Conservation (phyloP, 1,284 basidiomycete genomes). For the Boletus holoroseus region DNA sequence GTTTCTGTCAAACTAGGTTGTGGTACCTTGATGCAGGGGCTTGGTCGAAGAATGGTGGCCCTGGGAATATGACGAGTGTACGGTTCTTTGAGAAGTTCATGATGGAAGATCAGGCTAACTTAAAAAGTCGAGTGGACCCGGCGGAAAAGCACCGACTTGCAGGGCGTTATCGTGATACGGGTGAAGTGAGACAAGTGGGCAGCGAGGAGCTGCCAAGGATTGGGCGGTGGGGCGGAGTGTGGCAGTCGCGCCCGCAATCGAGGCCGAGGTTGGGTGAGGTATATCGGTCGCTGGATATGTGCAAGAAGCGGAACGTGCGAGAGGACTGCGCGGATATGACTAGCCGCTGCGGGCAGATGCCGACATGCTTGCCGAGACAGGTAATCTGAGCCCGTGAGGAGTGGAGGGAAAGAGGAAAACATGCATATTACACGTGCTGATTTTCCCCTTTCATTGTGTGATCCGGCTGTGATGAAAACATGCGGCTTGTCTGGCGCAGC, state of each 20-base stretch:
- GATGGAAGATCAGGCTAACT: not conserved
- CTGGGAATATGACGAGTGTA: not conserved
- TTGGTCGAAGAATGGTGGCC: not conserved
- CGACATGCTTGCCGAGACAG: constrained; percentile 15
- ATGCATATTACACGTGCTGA: constrained; percentile 27
- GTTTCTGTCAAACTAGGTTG: not conserved
- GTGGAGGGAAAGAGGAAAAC: constrained; percentile 21
- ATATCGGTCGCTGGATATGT: not conserved
- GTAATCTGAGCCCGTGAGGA: constrained; percentile 5
- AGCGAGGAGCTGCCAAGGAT: constrained; percentile 1
- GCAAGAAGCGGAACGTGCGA: constrained; percentile 5
- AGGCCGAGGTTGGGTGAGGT: constrained; percentile 5
- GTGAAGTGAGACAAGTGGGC: constrained; percentile 1
- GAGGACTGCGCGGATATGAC: constrained; percentile 10
- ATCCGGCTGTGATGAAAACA: constrained; percentile 20
- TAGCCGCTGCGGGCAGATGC: constrained; percentile 9
- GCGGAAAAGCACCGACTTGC: not conserved
- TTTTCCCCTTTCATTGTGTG: constrained; percentile 20
- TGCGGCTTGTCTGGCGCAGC: constrained; percentile 16
- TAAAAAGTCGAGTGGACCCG: not conserved
- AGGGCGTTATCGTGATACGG: constrained; percentile 1
- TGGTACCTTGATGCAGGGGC: not conserved
- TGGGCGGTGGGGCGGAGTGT: not conserved
- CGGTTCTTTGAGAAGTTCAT: not conserved
- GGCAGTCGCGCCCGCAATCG: not conserved